Base-by-base conservation (phyloP, 805 yeast species). In the Clavispora asparagi region DNA sequence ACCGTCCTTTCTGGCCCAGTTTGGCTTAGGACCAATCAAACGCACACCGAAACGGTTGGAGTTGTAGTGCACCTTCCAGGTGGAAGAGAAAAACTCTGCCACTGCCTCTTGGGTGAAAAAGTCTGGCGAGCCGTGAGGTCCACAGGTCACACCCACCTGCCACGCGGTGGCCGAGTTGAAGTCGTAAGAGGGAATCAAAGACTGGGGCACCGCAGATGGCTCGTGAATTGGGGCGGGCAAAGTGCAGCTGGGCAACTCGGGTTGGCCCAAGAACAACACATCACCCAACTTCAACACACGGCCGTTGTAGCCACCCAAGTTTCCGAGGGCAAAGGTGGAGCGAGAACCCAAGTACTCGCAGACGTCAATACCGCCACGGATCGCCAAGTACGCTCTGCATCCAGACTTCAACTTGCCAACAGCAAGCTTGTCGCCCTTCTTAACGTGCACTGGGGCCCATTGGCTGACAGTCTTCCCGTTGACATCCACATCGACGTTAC, bases 61-160 rank as follows among this genome's bases (percentile, higher is more conserved):
- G 70, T 92, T 92, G 75, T 94, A 94, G 65, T 94, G 98, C 42
- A 92, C 90, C 66, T 90, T 92, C 98, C 98, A 92, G 50, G 78
- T 79, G 44, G 81, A 76, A 5, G 74, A 58, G 62, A 92, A 89
- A 69, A 92, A 91, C 45, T 83, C 86, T 31, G 74, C 72, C 14
- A 89, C 81, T 11, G 87, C 80, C 62, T 87, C 96, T 10, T 75
- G 65, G 45, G 79, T 78, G 75, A 94, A 94, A 68, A 91, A 89
- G 65, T 92, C 99, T 16, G 98, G 98, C 5, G 97, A 81, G 1
- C 98, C 98, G 65, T 92, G 98, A 25, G 99, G 99, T 45, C 99
- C 99, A 64, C 95, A 84, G 10, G 96, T 89, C 40, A 91, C 97
- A 58, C 91, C 96, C 52, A 92, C 91, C 40, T 71, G 70, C 98